Evolutionary conservation across 169 alveolate genomes (phyloP), one percentile per base, ranked within the genome.

Genomic region (Cytauxzoon felis): DNA sequence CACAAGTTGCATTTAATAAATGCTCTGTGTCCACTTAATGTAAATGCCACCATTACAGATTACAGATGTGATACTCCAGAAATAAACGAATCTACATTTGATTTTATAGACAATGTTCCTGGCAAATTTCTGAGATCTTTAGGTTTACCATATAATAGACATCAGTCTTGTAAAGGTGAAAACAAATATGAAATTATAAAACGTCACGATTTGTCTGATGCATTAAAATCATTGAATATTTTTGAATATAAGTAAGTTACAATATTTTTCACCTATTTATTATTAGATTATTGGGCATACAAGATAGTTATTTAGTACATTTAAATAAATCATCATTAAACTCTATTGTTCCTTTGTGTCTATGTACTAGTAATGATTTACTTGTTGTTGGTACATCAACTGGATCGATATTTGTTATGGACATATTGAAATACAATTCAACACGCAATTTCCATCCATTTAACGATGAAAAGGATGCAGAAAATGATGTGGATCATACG

Each of bases 361-460:
- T 71, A 1, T 50, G 61, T 33, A 29, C 79, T 19, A 61, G 60
- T 49, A 71, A 48, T n/a, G 41, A 48, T 4, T 24, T 62, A 16
- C 18, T 71, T 3, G 57, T 71, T 6, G 60, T 51, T 0, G 82
- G 82, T 11, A 71, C 82, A 19, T 30, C 70, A 4, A 34, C 51
- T 41, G 82, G 82, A 21, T 71, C 82, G 3, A 18, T 71, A 27
- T 45, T 58, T 36, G 58, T 71, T 11, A 18, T 59, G 16, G 82
- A 71, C 51, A 43, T 71, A n/a, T 19, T 41, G 38, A 48, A 40
- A n/a, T 45, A 71, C 76, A 71, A 62, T 32, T 21, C 19, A 2
- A 51, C 49, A 41, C 51, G 82, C 4, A 60, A 71, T 30, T 71
- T 71, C 49, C 24, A 49, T 21, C 58, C 82, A 0, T 30, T 61